These are phyloP conservation scores for Magnaporthales sp. DNA, from an alignment of 2,329 filamentous ascomycete species.

Conservation along the genomic window DNA sequence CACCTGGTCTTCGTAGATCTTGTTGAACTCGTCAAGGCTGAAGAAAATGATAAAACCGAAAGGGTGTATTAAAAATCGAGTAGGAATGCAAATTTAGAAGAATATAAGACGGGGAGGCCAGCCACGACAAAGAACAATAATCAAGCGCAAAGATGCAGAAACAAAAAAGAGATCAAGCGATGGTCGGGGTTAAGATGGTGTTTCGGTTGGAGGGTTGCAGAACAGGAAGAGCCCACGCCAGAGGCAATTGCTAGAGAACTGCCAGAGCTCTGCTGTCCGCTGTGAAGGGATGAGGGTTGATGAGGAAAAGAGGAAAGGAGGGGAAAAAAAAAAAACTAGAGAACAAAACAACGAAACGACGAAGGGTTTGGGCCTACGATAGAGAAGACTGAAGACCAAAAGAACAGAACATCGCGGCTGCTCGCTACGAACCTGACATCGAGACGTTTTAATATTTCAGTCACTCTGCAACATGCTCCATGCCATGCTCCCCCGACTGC, in stretches of 20 bases:
- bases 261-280: slow-evolving; percentile 35
- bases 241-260: slow-evolving; percentile 28
- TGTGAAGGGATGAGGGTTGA: slow-evolving; percentile 10
- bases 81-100: background rate
- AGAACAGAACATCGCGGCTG: slow-evolving; percentile 5
- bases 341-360: slow-evolving; percentile 6
- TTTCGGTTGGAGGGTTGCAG: background rate
- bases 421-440: background rate
- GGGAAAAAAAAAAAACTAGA: slow-evolving; percentile 7
- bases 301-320: slow-evolving; percentile 10
- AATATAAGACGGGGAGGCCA: background rate
- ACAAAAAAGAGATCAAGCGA: background rate
- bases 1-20: slow-evolving; percentile 1
- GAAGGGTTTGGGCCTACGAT: slow-evolving; percentile 9
- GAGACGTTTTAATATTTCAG: slow-evolving; percentile 6
- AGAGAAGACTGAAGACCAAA: slow-evolving; percentile 11
- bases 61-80: background rate
- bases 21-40: background rate
- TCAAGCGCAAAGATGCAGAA: background rate
- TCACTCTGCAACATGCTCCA: background rate
- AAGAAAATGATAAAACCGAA: background rate
- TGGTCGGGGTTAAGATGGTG: background rate
- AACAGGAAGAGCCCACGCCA: slow-evolving; percentile 14
- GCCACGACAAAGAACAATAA: background rate
- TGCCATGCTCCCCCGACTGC: background rate